These are phyloP conservation scores for Bacidia rubella DNA, from an alignment of 495 filamentous ascomycete genomes.

Conservation along the genomic window DNA sequence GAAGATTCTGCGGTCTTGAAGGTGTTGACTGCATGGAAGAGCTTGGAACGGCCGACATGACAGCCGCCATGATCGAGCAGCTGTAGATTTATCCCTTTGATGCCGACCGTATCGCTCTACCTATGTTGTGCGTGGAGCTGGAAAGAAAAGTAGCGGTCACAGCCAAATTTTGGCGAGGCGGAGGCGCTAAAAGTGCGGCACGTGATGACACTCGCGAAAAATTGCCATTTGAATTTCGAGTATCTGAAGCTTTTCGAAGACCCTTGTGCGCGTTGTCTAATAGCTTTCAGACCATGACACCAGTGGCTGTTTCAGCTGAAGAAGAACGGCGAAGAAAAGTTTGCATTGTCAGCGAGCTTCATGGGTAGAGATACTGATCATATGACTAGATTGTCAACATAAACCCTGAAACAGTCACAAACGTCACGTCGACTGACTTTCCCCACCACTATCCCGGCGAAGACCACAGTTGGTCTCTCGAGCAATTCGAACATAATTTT, in stretches of 20 bases:
- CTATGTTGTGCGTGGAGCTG: not conserved
- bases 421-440: constrained; percentile 79
- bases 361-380: not conserved
- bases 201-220: not conserved
- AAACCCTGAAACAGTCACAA: constrained; percentile 74
- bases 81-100: not conserved
- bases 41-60: not conserved
- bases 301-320: constrained; percentile 32
- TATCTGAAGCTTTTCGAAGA: not conserved
- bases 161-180: too few species aligned
- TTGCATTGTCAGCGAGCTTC: constrained; percentile 15
- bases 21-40: not conserved
- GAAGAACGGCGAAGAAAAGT: constrained; percentile 40
- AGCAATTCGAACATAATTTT: constrained; percentile 55
- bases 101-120: not conserved
- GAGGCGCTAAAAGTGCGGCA: too few species aligned
- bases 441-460: constrained; percentile 84
- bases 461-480: constrained; percentile 74
- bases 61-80: not conserved
- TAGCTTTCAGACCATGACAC: constrained; percentile 29
- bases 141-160: too few species aligned
- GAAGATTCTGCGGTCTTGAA: constrained; percentile 5
- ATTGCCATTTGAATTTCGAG: not conserved
- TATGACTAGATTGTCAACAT: constrained; percentile 60
- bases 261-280: not conserved